Evolutionary conservation across 768 basidiomycete genomes (phyloP).

Genomic region (Mycena polygramma): DNA sequence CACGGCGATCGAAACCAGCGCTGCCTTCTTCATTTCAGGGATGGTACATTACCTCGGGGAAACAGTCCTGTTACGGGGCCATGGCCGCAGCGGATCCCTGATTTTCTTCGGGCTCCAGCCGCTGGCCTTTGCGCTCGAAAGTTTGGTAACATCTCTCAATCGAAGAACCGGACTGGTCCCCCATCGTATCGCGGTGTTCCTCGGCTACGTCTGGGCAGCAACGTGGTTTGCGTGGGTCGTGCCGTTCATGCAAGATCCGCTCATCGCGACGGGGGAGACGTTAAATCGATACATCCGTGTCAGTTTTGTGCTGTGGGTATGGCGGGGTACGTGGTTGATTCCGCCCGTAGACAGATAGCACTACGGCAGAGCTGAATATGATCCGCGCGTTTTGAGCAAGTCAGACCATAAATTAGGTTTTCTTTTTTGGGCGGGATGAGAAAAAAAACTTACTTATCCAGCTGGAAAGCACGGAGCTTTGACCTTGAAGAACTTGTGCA

Average conservation of each 20-base stretch:
- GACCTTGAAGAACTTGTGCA: no score
- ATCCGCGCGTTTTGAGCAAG: no score
- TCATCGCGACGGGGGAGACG: conserved; percentile 27
- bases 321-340: conserved; percentile 3
- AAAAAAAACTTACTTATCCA: no score
- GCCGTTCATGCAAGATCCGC: conserved; percentile 34
- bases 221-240: conserved; percentile 29
- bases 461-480: no score
- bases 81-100: conserved; percentile 26
- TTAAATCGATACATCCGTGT: conserved; percentile 4
- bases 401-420: no score
- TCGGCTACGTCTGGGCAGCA: conserved; percentile 23
- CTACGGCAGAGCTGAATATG: no score
- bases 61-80: neutral
- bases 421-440: no score
- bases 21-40: conserved; percentile 30
- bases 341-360: no score
- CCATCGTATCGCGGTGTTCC: neutral
- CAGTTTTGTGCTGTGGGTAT: conserved; percentile 14
- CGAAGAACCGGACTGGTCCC: neutral
- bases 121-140: conserved; percentile 25
- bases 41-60: conserved; percentile 30
- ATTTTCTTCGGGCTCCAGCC: conserved; percentile 34
- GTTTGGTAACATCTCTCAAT: neutral
- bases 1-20: neutral